A percentile compares a stretch with the other conserved stretches of the same genome.
phyloP scores from a whole-genome alignment of 352 stramenopile genomes.

The Aphanomyces astaci region DNA sequence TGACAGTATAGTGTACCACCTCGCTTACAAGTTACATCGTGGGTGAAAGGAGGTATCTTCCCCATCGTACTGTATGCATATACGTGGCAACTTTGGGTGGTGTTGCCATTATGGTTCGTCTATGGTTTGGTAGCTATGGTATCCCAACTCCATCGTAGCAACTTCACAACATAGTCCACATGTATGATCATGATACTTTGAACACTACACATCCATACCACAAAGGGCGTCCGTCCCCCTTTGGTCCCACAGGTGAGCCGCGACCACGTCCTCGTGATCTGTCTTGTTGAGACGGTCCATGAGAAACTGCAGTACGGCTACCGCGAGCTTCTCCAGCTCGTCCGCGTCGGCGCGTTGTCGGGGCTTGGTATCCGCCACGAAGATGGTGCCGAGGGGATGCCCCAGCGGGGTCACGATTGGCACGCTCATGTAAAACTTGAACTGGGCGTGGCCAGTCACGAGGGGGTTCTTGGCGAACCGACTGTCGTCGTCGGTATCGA shows the following conservation, averaged over 20 bases:
- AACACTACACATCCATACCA: background rate
- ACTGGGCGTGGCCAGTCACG: constrained; percentile 11
- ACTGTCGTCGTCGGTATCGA: constrained; percentile 53
- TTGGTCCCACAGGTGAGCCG: background rate
- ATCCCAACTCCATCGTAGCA: too few relatives aligned
- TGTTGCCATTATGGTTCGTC: too few relatives aligned
- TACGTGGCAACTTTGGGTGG: too few relatives aligned
- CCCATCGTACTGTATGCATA: too few relatives aligned
- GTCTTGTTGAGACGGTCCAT: constrained; percentile 1
- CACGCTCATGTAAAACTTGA: constrained; percentile 18
- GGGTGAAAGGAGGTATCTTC: too few relatives aligned
- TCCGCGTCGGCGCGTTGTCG: background rate
- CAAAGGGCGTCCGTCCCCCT: background rate
- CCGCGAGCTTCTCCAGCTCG: background rate
- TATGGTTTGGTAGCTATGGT: too few relatives aligned
- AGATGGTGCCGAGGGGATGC: constrained; percentile 6
- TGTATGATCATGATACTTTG: too few relatives aligned
- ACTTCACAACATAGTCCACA: too few relatives aligned
- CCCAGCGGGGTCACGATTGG: background rate
- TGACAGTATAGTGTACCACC: too few relatives aligned
- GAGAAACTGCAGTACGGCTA: constrained; percentile 3
- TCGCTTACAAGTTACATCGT: too few relatives aligned
- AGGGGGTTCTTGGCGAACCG: constrained; percentile 20
- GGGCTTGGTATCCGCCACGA: constrained; percentile 17
- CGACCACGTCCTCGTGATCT: background rate